Conservation (phyloP, 306 rosid genomes). For the Castanopsis chinensis region DNA sequence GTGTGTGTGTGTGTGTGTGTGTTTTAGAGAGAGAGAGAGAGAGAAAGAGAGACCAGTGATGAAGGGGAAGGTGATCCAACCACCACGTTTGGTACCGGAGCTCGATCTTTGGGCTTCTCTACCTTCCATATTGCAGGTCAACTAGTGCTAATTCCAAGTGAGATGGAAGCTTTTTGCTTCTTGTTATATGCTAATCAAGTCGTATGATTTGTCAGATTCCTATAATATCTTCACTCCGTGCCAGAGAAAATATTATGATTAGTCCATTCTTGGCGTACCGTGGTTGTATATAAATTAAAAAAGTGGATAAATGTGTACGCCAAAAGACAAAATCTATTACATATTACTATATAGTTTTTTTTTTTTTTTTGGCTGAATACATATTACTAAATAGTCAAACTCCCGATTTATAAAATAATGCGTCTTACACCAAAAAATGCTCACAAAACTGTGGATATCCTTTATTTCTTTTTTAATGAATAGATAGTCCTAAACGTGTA, state of each 20-base stretch:
- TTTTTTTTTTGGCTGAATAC: too few species aligned
- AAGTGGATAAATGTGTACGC: background rate
- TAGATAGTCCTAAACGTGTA: too few species aligned
- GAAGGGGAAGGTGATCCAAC: slow-evolving; percentile 53
- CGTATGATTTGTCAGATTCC: background rate
- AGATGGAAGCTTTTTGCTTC: background rate
- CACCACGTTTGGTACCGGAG: slow-evolving; percentile 23
- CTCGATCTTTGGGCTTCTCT: slow-evolving; percentile 9
- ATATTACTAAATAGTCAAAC: too few species aligned
- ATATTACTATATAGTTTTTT: background rate
- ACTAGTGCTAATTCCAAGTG: background rate
- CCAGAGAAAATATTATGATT: background rate
- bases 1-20: background rate
- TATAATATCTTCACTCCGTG: background rate
- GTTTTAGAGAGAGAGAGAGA: background rate
- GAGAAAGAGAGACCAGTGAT: slow-evolving; percentile 27
- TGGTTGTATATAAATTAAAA: background rate
- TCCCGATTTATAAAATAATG: too few species aligned
- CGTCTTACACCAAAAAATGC: too few species aligned
- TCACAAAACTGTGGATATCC: too few species aligned
- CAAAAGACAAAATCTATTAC: too few species aligned
- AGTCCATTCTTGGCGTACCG: background rate
- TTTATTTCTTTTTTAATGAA: too few species aligned
- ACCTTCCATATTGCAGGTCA: slow-evolving; percentile 13
- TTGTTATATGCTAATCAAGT: background rate